Conservation (phyloP, 148 eudicot species). For the Diospyros lotus region DNA sequence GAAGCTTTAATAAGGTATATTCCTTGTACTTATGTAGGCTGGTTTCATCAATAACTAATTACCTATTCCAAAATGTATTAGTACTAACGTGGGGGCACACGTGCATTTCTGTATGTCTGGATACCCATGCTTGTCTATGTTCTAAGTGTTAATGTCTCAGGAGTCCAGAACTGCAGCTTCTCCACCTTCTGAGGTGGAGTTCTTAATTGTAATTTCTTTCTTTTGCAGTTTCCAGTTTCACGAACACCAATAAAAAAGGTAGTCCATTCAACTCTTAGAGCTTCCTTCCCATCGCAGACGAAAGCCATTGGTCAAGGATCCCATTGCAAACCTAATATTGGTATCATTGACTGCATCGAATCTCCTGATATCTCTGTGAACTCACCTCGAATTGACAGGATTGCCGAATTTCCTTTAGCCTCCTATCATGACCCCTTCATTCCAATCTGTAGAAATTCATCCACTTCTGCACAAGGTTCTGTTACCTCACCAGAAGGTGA, state of each 20-base stretch:
- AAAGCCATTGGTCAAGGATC: constrained; percentile 27
- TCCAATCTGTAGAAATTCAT: constrained; percentile 43
- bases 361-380: constrained; percentile 90
- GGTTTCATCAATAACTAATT: background rate
- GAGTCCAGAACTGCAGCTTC: background rate
- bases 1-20: background rate
- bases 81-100: background rate
- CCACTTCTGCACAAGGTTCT: constrained; percentile 58
- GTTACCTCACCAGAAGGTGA: constrained; percentile 51
- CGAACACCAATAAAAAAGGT: constrained; percentile 46
- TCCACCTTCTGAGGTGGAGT: background rate
- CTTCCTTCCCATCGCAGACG: constrained; percentile 55
- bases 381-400: constrained; percentile 77
- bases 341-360: constrained; percentile 39
- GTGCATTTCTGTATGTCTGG: background rate
- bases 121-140: background rate
- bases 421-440: constrained; percentile 59
- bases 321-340: constrained; percentile 27
- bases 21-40: background rate
- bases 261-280: constrained; percentile 62
- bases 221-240: constrained; percentile 49
- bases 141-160: background rate
- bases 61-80: background rate
- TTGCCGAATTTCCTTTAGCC: constrained; percentile 70
- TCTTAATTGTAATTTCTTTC: constrained; percentile 6